Evolutionary conservation across 495 filamentous ascomycete genomes (phyloP), one percentile per base, ranked within the genome.

Genomic region (Xeromyces bisporus): DNA sequence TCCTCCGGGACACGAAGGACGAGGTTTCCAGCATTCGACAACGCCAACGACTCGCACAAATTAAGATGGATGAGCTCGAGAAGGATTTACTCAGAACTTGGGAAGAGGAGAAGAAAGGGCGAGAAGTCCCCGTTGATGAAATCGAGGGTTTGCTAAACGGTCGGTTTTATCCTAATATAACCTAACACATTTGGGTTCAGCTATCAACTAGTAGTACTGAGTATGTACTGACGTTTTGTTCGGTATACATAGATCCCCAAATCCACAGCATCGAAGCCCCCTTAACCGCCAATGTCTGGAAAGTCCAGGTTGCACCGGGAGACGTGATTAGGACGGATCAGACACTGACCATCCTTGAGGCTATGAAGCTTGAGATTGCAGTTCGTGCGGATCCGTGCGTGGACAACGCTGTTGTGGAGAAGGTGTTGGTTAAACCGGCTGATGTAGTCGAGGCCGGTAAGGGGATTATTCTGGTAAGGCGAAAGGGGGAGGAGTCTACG

Each of bases 281-380:
- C 2, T 36, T 71, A 26, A 58, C 67, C 44, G 60, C 69, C 3
- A 71, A 74, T 36, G 61, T 73, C 0, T 74, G 70, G 70, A 73
- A 73, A 25, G 51, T 74, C 0, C 38, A 50, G 8, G 57, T 64
- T 2, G 43, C 62, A 14, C 52, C 58, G 21, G 60, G 62, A 0
- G 48, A 62, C 11, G 25, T 41, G 8, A 20, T 68, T 1, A 33
- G 44, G 3, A 32, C 49, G 14, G 49, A 49, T 3, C 46, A 60
- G 13, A 29, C 51, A 0, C 51, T 60, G 1, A 48, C 50, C 1
- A 53, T 69, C 1, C 46, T 71, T 6, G 67, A 70, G 34, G 66
- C 66, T 0, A 68, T 71, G 66, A 72, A 72, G 38, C 49, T 72
- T 39, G 67, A 72, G 34, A 66, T 69, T 23, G 40, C 47, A 1